A percentile compares a stretch with the other conserved stretches of the same genome.
Evolutionary conservation across 495 filamentous ascomycete species (phyloP).

Genomic region (Lichina pygmaea): DNA sequence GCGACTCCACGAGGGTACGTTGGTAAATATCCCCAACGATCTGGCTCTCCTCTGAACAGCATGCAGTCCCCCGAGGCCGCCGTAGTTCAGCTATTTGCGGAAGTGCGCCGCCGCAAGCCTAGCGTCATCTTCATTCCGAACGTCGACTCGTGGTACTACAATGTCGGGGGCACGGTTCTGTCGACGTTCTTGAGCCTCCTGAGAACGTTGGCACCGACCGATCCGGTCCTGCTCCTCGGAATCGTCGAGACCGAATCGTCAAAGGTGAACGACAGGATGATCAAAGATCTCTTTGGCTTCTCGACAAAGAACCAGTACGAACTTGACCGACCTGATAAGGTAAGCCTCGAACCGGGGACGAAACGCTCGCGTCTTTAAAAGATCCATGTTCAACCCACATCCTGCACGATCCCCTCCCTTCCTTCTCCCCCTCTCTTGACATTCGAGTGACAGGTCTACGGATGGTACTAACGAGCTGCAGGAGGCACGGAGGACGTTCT

Average conservation of each 20-base stretch:
- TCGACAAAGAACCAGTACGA: constrained; percentile 50
- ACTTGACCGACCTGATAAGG: constrained; percentile 33
- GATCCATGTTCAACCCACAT: too few species aligned
- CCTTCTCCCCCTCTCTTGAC: too few species aligned
- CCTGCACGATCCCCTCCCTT: too few species aligned
- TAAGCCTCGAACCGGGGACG: constrained; percentile 4
- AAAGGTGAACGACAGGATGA: constrained; percentile 25
- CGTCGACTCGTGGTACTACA: constrained; percentile 63
- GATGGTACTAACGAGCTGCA: constrained; percentile 14
- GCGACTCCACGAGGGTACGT: constrained; percentile 30
- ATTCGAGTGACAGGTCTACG: background rate
- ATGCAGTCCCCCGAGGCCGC: constrained; percentile 50
- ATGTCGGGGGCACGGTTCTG: constrained; percentile 35
- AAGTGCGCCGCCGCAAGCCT: constrained; percentile 81
- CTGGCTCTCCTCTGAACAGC: background rate
- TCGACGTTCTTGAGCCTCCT: constrained; percentile 59
- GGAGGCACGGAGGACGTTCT: constrained; percentile 47
- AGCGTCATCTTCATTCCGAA: constrained; percentile 87
- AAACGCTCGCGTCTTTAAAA: too few species aligned
- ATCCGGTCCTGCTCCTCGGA: constrained; percentile 67
- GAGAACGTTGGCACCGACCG: constrained; percentile 51
- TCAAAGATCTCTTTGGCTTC: constrained; percentile 59
- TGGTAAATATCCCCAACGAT: background rate
- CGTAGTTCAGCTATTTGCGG: constrained; percentile 67
- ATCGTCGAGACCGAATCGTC: constrained; percentile 39